Evolutionary conservation across 202 grass and related monocot genomes (phyloP).

Genomic region (Dendrocalamus latiflorus): DNA sequence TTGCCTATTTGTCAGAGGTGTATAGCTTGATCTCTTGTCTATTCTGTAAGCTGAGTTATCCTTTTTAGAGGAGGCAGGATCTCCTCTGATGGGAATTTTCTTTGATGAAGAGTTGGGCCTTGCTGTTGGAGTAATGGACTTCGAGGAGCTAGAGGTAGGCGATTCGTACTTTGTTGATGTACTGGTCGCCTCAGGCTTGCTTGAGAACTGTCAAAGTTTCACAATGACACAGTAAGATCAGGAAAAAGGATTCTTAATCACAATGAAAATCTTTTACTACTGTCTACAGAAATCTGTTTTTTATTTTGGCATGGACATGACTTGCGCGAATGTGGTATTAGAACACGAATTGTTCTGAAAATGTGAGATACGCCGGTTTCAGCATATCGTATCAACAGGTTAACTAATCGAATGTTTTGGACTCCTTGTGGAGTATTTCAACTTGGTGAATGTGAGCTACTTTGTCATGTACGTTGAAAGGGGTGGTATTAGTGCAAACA

Average conservation of each 20-base stretch:
- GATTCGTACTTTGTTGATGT: slow-evolving; percentile 22
- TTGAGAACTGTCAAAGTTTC: slow-evolving; percentile 33
- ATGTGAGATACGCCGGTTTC: not conserved
- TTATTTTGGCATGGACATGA: not conserved
- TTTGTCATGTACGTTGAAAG: not conserved
- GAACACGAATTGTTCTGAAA: not conserved
- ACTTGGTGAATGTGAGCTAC: too few species aligned
- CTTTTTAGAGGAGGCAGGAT: slow-evolving; percentile 13
- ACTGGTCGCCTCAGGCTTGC: slow-evolving; percentile 11
- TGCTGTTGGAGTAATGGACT: slow-evolving; percentile 20
- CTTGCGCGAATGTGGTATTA: not conserved
- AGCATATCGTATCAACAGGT: not conserved
- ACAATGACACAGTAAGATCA: not conserved
- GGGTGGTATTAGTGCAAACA: not conserved
- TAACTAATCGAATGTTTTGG: too few species aligned
- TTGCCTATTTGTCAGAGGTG: slow-evolving; percentile 30
- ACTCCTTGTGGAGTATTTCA: too few species aligned
- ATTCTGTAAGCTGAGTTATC: slow-evolving; percentile 23
- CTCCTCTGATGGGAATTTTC: slow-evolving; percentile 8
- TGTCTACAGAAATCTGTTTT: not conserved
- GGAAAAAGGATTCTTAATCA: not conserved
- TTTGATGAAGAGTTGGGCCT: slow-evolving; percentile 32
- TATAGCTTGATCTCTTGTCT: slow-evolving; percentile 48
- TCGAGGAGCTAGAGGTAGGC: slow-evolving; percentile 29
- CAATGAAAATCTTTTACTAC: not conserved